Conservation (phyloP, 768 basidiomycete species). For the Trametes cinnabarina region DNA sequence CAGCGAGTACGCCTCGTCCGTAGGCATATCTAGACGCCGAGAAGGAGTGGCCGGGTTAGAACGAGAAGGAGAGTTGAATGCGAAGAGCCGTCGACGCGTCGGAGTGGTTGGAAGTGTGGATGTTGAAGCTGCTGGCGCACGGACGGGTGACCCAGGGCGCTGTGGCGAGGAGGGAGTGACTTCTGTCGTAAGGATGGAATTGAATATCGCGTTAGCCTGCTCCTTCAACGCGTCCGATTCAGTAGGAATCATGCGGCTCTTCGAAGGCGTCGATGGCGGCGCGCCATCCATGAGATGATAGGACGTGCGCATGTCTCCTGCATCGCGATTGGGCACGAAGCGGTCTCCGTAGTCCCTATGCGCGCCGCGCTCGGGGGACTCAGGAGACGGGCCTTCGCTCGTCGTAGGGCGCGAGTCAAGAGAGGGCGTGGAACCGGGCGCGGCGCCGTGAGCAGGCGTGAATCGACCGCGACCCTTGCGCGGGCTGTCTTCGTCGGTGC, state of each 20-base stretch:
- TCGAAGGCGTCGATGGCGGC: constrained; percentile 36
- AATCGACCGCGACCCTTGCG: constrained; percentile 51
- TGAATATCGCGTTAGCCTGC: constrained; percentile 84
- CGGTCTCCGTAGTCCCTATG: constrained; percentile 47
- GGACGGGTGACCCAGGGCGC: constrained; percentile 56
- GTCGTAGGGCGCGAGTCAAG: constrained; percentile 54
- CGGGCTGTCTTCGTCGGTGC: constrained; percentile 54
- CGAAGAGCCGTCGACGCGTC: constrained; percentile 59
- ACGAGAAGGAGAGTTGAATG: constrained; percentile 59
- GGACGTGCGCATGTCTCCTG: constrained; percentile 57
- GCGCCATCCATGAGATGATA: constrained; percentile 58
- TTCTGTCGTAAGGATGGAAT: constrained; percentile 71
- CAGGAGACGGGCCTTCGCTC: constrained; percentile 52
- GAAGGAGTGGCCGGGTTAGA: constrained; percentile 54
- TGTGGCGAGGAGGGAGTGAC: constrained; percentile 70
- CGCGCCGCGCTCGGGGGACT: constrained; percentile 32
- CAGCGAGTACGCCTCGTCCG: constrained; percentile 86
- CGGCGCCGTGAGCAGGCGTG: constrained; percentile 53
- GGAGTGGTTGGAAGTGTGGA: constrained; percentile 41
- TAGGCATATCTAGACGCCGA: constrained; percentile 74
- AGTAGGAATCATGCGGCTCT: constrained; percentile 41
- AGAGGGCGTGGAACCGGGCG: constrained; percentile 50
- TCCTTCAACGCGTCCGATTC: constrained; percentile 54
- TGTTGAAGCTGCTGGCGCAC: constrained; percentile 27
- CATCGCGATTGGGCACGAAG: constrained; percentile 62